Conservation (phyloP, 805 yeast species). For the Cephaloascus fragrans region DNA sequence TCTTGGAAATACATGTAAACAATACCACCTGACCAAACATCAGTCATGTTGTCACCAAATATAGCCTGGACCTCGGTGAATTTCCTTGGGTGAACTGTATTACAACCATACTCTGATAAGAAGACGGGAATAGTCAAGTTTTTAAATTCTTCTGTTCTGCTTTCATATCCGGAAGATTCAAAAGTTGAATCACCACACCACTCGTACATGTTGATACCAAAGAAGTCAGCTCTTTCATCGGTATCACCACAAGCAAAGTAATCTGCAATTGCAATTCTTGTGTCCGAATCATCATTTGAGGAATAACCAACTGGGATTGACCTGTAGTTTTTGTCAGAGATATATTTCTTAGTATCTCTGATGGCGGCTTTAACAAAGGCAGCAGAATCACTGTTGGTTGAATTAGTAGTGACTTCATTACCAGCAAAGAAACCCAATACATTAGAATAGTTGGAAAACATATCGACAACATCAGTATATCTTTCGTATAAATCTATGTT, state of each 20-base stretch:
- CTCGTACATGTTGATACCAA: constrained; percentile 81
- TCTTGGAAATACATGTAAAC: constrained; percentile 89
- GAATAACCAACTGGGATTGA: constrained; percentile 90
- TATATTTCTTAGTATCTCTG: constrained; percentile 78
- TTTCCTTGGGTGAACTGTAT: constrained; percentile 58
- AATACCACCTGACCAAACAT: constrained; percentile 91
- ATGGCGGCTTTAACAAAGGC: constrained; percentile 95
- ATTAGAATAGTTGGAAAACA: constrained; percentile 67
- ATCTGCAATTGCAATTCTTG: constrained; percentile 70
- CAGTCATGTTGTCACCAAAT: constrained; percentile 65
- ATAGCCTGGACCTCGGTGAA: constrained; percentile 69
- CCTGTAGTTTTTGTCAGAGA: constrained; percentile 57
- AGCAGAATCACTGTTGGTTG: constrained; percentile 77
- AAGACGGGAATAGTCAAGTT: constrained; percentile 73
- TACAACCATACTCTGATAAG: constrained; percentile 89
- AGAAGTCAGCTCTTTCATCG: constrained; percentile 60
- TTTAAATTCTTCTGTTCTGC: constrained; percentile 60
- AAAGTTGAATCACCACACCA: constrained; percentile 73
- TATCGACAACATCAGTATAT: constrained; percentile 76
- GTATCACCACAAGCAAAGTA: constrained; percentile 75
- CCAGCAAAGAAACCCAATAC: constrained; percentile 95
- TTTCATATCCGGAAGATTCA: constrained; percentile 55
- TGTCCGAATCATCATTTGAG: constrained; percentile 78
- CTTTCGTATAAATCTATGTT: constrained; percentile 59
- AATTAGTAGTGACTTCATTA: constrained; percentile 88